These are phyloP conservation scores for Rubus parviflorus DNA, from an alignment of 306 rosid species.

Conservation along the genomic window DNA sequence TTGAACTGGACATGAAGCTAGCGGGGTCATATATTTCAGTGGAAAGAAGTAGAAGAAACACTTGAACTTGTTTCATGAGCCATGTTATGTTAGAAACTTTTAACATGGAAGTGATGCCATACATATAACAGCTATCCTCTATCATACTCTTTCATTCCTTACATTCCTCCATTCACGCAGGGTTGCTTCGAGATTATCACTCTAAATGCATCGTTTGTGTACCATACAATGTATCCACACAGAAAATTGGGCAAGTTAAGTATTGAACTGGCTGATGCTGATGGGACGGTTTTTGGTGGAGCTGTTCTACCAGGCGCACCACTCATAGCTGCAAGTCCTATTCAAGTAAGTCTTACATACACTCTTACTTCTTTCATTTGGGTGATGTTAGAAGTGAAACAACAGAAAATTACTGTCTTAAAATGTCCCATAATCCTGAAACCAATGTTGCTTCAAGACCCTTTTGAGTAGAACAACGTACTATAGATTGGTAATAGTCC, in stretches of 20 bases:
- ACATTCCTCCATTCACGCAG: conserved; percentile 26
- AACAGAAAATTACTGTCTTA: no score
- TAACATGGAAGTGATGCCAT: no score
- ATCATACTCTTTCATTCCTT: neutral
- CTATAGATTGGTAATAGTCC: neutral
- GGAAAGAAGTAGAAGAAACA: no score
- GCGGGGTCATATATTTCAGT: no score
- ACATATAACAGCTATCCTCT: no score
- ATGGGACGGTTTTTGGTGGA: conserved; percentile 55
- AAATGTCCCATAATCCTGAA: no score
- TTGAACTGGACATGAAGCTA: neutral
- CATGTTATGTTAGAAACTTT: no score
- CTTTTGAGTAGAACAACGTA: no score
- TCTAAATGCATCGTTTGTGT: conserved; percentile 43
- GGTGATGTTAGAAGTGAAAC: neutral
- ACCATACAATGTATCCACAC: neutral
- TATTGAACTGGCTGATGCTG: conserved; percentile 34
- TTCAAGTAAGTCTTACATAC: conserved; percentile 52
- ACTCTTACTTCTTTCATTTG: no score
- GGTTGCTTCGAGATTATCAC: conserved; percentile 55
- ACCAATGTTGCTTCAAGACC: no score
- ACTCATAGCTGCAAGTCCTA: conserved; percentile 51
- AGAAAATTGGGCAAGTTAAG: conserved; percentile 27
- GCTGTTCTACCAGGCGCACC: conserved; percentile 19
- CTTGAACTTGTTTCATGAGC: no score